A percentile compares a stretch with the other conserved stretches of the same genome.
Evolutionary conservation across 805 yeast species (phyloP).

Genomic region (Ascoidea asiatica): DNA sequence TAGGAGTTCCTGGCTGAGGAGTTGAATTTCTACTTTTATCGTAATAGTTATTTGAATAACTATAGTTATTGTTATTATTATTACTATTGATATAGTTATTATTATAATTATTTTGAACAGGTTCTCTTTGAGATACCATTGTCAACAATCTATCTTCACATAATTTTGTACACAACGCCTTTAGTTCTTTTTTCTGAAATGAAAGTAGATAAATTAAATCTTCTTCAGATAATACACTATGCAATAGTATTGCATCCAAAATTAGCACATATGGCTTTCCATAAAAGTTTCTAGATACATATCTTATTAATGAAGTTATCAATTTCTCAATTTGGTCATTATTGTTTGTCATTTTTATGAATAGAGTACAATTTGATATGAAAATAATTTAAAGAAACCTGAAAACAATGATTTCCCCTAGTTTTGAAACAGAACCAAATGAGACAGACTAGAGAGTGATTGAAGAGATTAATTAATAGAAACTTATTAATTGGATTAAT

Average conservation of each 20-base stretch:
- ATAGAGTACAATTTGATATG: too few relatives aligned
- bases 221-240: conserved; percentile 85
- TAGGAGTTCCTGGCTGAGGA: neutral
- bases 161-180: conserved; percentile 67
- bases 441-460: too few relatives aligned
- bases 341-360: neutral
- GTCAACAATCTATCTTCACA: conserved; percentile 74
- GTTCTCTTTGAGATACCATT: conserved; percentile 53
- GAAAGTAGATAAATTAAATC: conserved; percentile 74
- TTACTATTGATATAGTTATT: conserved; percentile 1
- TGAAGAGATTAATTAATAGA: too few relatives aligned
- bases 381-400: too few relatives aligned
- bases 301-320: conserved; percentile 46
- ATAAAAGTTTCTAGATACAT: conserved; percentile 80
- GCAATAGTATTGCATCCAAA: conserved; percentile 76
- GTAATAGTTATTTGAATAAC: neutral
- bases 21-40: neutral
- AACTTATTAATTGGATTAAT: too few relatives aligned
- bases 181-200: conserved; percentile 73
- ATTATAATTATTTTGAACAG: conserved; percentile 7
- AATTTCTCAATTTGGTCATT: conserved; percentile 13
- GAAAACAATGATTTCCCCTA: too few relatives aligned
- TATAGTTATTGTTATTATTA: neutral
- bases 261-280: conserved; percentile 72
- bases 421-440: too few relatives aligned